These are phyloP conservation scores for Cryphonectria japonica DNA, from an alignment of 2,329 filamentous ascomycete genomes.

Conservation along the genomic window DNA sequence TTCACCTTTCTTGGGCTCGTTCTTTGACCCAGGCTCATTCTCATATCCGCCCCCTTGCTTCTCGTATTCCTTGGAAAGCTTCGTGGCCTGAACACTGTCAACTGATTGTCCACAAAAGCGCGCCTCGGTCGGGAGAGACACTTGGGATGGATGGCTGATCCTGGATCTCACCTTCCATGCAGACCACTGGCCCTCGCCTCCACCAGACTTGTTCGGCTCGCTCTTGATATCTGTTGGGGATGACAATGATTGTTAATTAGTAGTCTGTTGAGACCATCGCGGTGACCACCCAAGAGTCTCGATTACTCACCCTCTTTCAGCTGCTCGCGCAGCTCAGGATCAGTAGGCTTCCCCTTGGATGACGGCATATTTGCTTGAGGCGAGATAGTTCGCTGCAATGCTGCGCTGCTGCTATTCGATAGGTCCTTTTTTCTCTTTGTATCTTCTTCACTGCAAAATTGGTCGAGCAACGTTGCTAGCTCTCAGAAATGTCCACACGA, in stretches of 20 bases:
- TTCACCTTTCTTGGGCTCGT: conserved; percentile 33
- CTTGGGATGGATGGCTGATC: not conserved
- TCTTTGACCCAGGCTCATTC: conserved; percentile 46
- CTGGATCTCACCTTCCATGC: conserved; percentile 41
- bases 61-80: conserved; percentile 48
- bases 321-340: conserved; percentile 44
- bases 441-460: not conserved
- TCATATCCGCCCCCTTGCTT: conserved; percentile 46
- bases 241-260: not conserved
- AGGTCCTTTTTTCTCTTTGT: not conserved
- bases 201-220: conserved; percentile 46
- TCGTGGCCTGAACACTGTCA: conserved; percentile 36
- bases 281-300: not conserved
- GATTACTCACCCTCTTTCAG: conserved; percentile 42
- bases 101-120: conserved; percentile 6
- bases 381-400: not conserved
- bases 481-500: not conserved
- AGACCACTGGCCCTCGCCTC: conserved; percentile 44
- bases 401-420: not conserved
- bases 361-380: conserved; percentile 40
- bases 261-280: not conserved
- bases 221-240: conserved; percentile 44
- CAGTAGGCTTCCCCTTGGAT: conserved; percentile 46
- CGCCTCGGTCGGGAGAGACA: not conserved
- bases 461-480: conserved; percentile 2